A percentile compares a stretch with the other conserved stretches of the same genome.
Conservation (phyloP, 495 filamentous ascomycete species). For the Tuber microsphaerosporum region DNA sequence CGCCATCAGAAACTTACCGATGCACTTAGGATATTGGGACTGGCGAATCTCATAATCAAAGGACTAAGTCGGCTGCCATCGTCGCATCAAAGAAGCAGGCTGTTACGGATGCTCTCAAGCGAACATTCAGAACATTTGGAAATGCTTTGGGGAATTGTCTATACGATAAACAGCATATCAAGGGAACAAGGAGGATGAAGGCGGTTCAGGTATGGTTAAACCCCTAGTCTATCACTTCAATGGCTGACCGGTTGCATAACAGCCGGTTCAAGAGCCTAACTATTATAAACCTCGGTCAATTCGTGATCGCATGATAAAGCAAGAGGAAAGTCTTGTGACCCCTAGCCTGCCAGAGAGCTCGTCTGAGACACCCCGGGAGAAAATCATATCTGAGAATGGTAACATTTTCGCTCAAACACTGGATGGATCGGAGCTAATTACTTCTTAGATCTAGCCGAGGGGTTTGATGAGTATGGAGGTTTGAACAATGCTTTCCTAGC, state of each 20-base stretch:
- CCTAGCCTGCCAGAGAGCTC: background rate
- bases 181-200: slow-evolving; percentile 74
- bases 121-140: slow-evolving; percentile 83
- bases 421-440: background rate
- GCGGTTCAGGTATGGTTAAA: slow-evolving; percentile 18
- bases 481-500: background rate
- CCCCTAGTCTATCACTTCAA: too few species aligned
- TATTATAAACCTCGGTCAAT: background rate
- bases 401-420: background rate
- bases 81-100: slow-evolving; percentile 98
- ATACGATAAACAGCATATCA: slow-evolving; percentile 88
- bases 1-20: background rate
- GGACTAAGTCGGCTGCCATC: slow-evolving; percentile 86
- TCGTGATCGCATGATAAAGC: slow-evolving; percentile 4
- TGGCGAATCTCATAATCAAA: slow-evolving; percentile 89
- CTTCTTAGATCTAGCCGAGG: slow-evolving; percentile 22
- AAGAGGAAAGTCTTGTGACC: background rate
- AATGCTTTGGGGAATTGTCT: slow-evolving; percentile 96
- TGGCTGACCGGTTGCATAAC: background rate
- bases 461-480: slow-evolving; percentile 40
- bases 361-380: background rate
- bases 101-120: slow-evolving; percentile 87
- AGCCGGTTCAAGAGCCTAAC: background rate
- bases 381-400: background rate
- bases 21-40: slow-evolving; percentile 75